These are phyloP conservation scores for Calocera viscosa DNA, from an alignment of 768 basidiomycete species.

Conservation along the genomic window DNA sequence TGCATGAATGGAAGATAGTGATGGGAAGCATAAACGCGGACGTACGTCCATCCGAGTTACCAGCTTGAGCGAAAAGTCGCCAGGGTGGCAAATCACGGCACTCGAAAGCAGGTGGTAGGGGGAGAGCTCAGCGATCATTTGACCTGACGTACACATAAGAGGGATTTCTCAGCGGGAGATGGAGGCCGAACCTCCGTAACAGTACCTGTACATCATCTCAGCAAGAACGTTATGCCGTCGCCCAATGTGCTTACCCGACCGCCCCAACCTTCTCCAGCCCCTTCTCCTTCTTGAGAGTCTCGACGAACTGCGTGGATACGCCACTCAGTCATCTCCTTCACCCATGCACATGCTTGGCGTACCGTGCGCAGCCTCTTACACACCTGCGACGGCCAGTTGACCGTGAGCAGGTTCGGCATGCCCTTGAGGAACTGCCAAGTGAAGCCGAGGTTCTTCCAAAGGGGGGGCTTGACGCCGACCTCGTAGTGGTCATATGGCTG, in stretches of 20 bases:
- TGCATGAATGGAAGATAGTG: too few species aligned
- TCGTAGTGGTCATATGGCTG: conserved; percentile 7
- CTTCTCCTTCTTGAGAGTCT: conserved; percentile 29
- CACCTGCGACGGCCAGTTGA: conserved; percentile 23
- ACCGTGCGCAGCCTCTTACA: conserved; percentile 23
- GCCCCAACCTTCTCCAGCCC: conserved; percentile 34
- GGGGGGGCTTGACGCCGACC: conserved; percentile 14
- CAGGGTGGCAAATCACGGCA: background rate
- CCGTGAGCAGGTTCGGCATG: conserved; percentile 18
- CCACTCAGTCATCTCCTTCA: background rate
- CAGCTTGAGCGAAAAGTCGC: background rate
- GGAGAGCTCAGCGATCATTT: background rate
- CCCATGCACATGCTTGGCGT: conserved; percentile 4
- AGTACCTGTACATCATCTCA: background rate
- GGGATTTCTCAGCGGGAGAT: background rate
- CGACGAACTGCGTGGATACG: conserved; percentile 26
- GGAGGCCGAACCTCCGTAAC: background rate
- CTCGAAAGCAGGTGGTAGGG: background rate
- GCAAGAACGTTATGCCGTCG: background rate
- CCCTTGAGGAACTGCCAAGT: conserved; percentile 18
- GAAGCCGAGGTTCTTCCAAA: conserved; percentile 19
- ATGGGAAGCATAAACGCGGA: background rate
- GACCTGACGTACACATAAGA: background rate
- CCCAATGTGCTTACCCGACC: conserved; percentile 28
- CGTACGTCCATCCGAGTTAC: background rate